Conservation (phyloP, 495 filamentous ascomycete species). For the Diplogelasinospora grovesii region DNA sequence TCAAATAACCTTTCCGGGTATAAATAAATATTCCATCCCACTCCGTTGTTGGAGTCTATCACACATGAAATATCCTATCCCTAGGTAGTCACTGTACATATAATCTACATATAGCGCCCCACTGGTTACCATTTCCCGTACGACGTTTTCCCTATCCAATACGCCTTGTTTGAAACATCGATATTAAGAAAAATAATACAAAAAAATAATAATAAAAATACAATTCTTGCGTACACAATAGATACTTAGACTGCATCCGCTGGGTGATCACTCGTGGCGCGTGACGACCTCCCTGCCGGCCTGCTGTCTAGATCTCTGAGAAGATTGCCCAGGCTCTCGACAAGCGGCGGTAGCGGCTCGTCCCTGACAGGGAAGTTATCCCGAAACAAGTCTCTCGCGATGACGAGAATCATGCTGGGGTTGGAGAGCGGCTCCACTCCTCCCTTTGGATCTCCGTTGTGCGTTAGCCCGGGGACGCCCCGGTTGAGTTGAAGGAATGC, state of each 20-base stretch:
- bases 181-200: too few relatives aligned
- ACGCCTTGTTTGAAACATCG: too few relatives aligned
- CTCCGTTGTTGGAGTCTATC: too few relatives aligned
- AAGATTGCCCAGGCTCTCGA: conserved; percentile 15
- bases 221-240: too few relatives aligned
- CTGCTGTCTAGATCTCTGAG: conserved; percentile 16
- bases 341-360: conserved; percentile 18
- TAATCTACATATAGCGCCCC: not conserved
- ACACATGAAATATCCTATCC: too few relatives aligned
- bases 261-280: conserved; percentile 2
- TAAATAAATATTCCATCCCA: too few relatives aligned
- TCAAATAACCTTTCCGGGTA: too few relatives aligned
- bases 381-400: conserved; percentile 10
- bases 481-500: conserved; percentile 13
- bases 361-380: conserved; percentile 14
- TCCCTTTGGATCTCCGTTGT: not conserved
- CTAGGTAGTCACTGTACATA: too few relatives aligned
- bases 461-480: conserved; percentile 13
- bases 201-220: too few relatives aligned
- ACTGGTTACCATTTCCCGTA: not conserved
- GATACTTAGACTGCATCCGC: too few relatives aligned
- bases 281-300: not conserved
- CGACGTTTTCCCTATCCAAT: not conserved
- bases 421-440: conserved; percentile 9
- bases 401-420: conserved; percentile 4